Evolutionary conservation across 768 basidiomycete species (phyloP), one percentile per base, ranked within the genome.

Genomic region (Xerocomellus dryophilus): DNA sequence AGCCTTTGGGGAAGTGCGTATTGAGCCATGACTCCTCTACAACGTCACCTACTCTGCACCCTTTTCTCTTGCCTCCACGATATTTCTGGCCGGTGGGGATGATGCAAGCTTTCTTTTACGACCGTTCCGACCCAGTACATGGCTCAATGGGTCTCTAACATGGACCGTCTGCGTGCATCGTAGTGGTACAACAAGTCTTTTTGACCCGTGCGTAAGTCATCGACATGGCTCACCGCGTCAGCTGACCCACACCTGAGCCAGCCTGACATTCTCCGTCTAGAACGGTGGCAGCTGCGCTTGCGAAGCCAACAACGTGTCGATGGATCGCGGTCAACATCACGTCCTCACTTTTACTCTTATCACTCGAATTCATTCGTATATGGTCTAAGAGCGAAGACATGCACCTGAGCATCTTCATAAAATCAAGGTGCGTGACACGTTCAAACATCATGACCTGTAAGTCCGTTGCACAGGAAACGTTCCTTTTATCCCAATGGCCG

Each of bases 401-500:
- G 15, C 74, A 69, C 36, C 65, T 90, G 7, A 68, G 72, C 0
- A 18, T 88, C 0, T 89, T 90, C 51, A 81, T 86, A 15, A 84
- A 82, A 56, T 89, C 86, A 29, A 84, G 74, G 88, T 86, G 53
- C 27, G 59, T 76, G 67, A 7, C 20, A 5, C 27, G 8, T 10
- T 18, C 11, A 7, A 18, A n/a, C 40, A 9, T 18, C 2, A 41
- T 53, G 9, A 5, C 41, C 21, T 10, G 39, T n/a, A 46, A 41
- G 32, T 4, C n/a, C 0, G 20, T 39, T 36, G 6, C n/a, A 41
- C 56, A 89, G 87, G 62, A 89, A 86, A 69, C 86, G 90, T 55
- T 86, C 86, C 0, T 81, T 82, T 58, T 84, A 88, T 61, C 74
- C 90, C 21, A 89, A 89, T 49, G 86, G 86, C 1, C 80, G 81